These are phyloP conservation scores for Fusarium ramigenum DNA, from an alignment of 2,329 filamentous ascomycete genomes.

Conservation along the genomic window DNA sequence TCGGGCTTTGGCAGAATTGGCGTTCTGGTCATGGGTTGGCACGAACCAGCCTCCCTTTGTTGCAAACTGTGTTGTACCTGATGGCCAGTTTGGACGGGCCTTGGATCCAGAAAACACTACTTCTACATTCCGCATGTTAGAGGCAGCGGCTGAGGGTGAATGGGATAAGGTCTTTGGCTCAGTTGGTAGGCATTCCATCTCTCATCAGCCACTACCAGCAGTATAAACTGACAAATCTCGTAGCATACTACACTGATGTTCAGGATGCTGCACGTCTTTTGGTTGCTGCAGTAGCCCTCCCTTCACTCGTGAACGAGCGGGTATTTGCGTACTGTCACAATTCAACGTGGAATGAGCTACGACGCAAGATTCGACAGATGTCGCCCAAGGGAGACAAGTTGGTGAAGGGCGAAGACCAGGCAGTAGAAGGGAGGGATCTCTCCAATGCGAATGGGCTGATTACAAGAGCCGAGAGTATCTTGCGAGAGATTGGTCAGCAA, in stretches of 20 bases:
- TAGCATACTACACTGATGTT: background rate
- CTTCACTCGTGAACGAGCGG: background rate
- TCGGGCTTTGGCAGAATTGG: background rate
- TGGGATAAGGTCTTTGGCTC: background rate
- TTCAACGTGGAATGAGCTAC: background rate
- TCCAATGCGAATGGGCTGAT: background rate
- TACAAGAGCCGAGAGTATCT: background rate
- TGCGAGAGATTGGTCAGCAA: background rate
- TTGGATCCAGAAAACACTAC: background rate
- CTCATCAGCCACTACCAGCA: fast-evolving
- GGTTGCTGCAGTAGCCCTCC: background rate
- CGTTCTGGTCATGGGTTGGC: background rate
- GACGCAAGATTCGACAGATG: background rate
- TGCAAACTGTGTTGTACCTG: background rate
- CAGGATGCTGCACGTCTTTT: background rate
- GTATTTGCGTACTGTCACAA: background rate
- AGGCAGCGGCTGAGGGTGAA: background rate
- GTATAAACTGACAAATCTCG: background rate
- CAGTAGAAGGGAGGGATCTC: background rate
- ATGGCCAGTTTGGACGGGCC: background rate
- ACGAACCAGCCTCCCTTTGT: background rate
- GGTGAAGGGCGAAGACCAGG: background rate
- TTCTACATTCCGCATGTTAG: background rate
- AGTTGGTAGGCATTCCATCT: background rate
- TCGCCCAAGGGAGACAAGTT: background rate